Evolutionary conservation across 768 basidiomycete species (phyloP).

Genomic region (Suillus bovinus): DNA sequence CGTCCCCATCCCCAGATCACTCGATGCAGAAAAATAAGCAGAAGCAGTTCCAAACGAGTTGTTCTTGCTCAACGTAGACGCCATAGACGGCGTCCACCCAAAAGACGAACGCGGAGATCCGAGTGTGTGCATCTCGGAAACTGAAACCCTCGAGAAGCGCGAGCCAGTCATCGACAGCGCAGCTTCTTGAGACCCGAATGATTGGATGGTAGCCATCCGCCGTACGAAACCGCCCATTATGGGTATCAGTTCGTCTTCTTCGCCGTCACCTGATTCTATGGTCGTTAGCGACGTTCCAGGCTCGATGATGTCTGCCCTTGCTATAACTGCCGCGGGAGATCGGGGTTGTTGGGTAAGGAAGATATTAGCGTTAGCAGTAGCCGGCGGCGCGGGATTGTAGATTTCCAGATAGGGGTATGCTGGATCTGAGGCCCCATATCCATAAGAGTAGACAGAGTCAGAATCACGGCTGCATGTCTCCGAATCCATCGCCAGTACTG

Average conservation of each 20-base stretch:
- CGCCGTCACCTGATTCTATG: conserved; percentile 6
- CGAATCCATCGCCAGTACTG: not conserved
- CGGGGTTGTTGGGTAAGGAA: conserved; percentile 15
- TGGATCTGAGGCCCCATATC: conserved; percentile 26
- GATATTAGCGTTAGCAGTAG: not conserved
- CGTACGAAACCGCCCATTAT: conserved; percentile 64
- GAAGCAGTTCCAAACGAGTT: conserved; percentile 26
- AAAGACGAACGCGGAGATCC: conserved; percentile 27
- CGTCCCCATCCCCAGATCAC: conserved; percentile 15
- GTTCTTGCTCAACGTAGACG: conserved; percentile 6
- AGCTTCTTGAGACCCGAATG: conserved; percentile 65
- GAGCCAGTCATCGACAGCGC: conserved; percentile 30
- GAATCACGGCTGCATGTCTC: not conserved
- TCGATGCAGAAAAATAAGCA: conserved; percentile 27
- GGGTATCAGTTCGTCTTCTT: conserved; percentile 43
- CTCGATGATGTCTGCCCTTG: conserved; percentile 7
- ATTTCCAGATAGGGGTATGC: conserved; percentile 34
- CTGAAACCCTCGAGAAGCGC: conserved; percentile 25
- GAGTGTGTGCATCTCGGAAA: conserved; percentile 17
- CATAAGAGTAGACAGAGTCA: conserved; percentile 23
- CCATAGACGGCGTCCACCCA: conserved; percentile 11
- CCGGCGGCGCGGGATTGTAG: conserved; percentile 22
- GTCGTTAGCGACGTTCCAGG: not conserved
- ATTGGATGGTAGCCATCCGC: conserved; percentile 83
- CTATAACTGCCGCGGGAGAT: conserved; percentile 10